These are phyloP conservation scores for Condylostoma magnum DNA, from an alignment of 169 alveolate species.

Conservation along the genomic window DNA sequence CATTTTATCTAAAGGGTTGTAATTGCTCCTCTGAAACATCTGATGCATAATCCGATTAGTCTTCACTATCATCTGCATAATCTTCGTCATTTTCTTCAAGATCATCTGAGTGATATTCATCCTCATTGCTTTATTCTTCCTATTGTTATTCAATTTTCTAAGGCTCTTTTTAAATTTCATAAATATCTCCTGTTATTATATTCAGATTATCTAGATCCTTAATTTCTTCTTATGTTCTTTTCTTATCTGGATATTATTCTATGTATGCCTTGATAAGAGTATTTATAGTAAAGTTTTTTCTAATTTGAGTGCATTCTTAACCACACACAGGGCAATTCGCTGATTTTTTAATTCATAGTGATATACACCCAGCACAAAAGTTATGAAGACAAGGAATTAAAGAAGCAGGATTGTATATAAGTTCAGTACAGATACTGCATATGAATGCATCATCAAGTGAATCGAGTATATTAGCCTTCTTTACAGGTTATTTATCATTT, in stretches of 20 bases:
- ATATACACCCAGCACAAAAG: constrained; percentile 74
- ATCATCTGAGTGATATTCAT: too few relatives aligned
- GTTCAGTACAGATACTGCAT: constrained; percentile 21
- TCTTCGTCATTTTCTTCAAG: too few relatives aligned
- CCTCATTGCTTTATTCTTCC: too few relatives aligned
- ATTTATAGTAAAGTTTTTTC: not conserved
- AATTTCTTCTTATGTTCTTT: constrained; percentile 7
- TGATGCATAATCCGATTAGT: too few relatives aligned
- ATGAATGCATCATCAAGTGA: not conserved
- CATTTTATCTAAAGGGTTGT: too few relatives aligned
- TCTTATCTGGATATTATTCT: not conserved
- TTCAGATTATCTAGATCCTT: too few relatives aligned
- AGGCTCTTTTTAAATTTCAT: too few relatives aligned
- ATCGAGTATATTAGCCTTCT: not conserved
- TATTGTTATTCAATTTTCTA: too few relatives aligned
- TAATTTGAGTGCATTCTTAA: constrained; percentile 21
- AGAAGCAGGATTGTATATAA: constrained; percentile 62
- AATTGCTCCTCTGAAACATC: too few relatives aligned
- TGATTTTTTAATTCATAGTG: constrained; percentile 55
- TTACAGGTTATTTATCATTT: too few relatives aligned
- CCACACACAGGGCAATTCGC: constrained; percentile 75
- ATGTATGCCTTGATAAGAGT: not conserved
- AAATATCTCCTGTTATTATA: too few relatives aligned
- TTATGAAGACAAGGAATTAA: constrained; percentile 73
- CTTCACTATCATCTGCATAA: too few relatives aligned